Evolutionary conservation across 306 rosid genomes (phyloP), one percentile per base, ranked within the genome.

Genomic region (Quercus dentata): DNA sequence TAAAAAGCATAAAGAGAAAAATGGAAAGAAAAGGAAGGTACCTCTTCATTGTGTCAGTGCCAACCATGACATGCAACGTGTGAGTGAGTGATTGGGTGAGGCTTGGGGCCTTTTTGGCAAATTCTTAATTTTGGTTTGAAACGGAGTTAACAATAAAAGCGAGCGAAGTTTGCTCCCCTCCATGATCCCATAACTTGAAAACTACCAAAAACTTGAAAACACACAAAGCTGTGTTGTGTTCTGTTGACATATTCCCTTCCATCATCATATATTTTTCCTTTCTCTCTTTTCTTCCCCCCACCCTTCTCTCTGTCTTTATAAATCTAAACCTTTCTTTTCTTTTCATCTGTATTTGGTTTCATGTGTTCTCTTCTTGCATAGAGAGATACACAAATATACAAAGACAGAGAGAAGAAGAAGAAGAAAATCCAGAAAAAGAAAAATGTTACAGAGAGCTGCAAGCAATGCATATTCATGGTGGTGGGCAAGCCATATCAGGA

Each of bases 401-500:
- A 6, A 11, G 6, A 79, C 23, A 79, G 28, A 75, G 85, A 31
- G 23, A 75, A 77, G 77, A 77, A 83, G 77, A 77, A 83, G 74
- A 68, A 30, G 18, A 10, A 56, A 72, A 80, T 70, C 77, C 81
- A 57, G 67, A 54, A 70, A 73, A 52, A 17, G 73, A 33, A 74
- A 69, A 33, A 96, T 96, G 99, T 85, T 96, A 89, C 99, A 96
- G 85, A 90, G 99, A 88, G 99, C 98, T 12, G 99, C 99, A 73
- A 96, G 97, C 91, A 93, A 91, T 87, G 98, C 99, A 23, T 96
- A 96, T 88, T 96, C 99, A 81, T 96, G 99, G 99, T 96, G 99
- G 99, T 93, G 97, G 98, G 98, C 92, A 17, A 93, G 99, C 86
- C 99, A 96, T 82, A 88, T 96, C 89, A 84, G 99, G 80, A 96